phyloP scores from a whole-genome alignment of 139 green algal species.

The Chlorella sp. region DNA sequence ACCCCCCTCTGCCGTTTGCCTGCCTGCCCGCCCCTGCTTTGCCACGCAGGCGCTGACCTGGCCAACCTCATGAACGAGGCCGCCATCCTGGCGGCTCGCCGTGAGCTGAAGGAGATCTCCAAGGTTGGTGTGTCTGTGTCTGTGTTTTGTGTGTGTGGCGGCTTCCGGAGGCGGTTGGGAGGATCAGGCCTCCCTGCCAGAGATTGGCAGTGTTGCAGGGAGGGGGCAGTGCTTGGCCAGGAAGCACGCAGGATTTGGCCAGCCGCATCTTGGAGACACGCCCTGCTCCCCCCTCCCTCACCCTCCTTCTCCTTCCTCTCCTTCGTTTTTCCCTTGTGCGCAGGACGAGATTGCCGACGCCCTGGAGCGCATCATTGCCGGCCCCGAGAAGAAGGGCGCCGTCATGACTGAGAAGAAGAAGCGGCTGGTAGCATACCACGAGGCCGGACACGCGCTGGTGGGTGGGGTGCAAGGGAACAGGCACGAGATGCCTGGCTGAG shows the following conservation, averaged over 20 bases:
- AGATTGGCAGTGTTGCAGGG: too few relatives aligned
- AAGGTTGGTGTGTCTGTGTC: conserved; percentile 63
- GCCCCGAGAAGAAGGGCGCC: conserved; percentile 98
- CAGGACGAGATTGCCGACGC: conserved; percentile 98
- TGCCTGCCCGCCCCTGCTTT: too few relatives aligned
- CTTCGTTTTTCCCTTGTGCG: not conserved
- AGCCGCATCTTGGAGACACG: too few relatives aligned
- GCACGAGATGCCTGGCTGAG: too few relatives aligned
- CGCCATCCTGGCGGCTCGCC: conserved; percentile 96
- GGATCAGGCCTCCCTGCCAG: not conserved
- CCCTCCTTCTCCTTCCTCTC: not conserved
- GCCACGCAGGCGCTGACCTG: conserved; percentile 90
- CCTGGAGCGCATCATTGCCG: conserved; percentile 98
- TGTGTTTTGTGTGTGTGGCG: not conserved
- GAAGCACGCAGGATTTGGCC: not conserved
- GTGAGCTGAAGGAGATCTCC: conserved; percentile 96
- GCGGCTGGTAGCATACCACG: conserved; percentile 97
- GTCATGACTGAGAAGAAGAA: conserved; percentile 98
- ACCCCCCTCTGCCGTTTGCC: too few relatives aligned
- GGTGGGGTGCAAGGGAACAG: too few relatives aligned
- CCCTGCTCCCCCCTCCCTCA: not conserved
- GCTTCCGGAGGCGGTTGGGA: not conserved
- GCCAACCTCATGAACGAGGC: conserved; percentile 99
- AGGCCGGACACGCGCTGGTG: conserved; percentile 91
- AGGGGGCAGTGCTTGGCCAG: not conserved